phyloP scores from a whole-genome alignment of 768 basidiomycete genomes.

The Basidioascus undulatus region DNA sequence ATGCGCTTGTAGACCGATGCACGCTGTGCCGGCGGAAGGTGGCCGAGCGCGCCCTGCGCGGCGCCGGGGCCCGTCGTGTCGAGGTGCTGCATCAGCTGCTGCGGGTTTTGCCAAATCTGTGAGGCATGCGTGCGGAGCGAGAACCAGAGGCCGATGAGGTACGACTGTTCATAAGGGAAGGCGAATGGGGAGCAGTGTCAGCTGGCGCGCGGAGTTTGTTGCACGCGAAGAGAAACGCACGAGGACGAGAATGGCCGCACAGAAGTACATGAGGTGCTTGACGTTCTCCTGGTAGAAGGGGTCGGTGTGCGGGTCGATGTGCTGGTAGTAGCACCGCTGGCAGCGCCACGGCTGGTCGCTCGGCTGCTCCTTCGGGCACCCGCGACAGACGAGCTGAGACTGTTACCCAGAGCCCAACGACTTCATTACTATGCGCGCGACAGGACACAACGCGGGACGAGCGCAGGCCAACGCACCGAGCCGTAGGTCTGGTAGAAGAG shows the following conservation, averaged over 20 bases:
- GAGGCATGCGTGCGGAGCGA: constrained; percentile 90
- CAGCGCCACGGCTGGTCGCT: constrained; percentile 46
- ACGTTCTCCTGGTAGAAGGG: constrained; percentile 94
- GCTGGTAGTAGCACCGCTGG: constrained; percentile 78
- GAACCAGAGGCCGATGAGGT: constrained; percentile 93
- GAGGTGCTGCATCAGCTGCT: constrained; percentile 36
- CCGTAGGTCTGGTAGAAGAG: constrained; percentile 97
- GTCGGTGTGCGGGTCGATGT: constrained; percentile 75
- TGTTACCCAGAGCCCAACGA: constrained; percentile 14
- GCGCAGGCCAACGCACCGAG: constrained; percentile 49
- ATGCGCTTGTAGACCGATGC: constrained; percentile 16
- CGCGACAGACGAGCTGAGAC: constrained; percentile 71
- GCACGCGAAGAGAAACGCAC: constrained; percentile 34
- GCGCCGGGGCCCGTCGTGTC: background rate
- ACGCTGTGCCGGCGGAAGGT: constrained; percentile 15
- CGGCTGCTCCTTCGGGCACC: constrained; percentile 31
- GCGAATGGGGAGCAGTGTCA: constrained; percentile 1
- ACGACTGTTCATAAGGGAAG: constrained; percentile 44
- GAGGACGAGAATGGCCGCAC: constrained; percentile 66
- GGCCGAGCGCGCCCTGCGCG: background rate
- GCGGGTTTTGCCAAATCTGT: constrained; percentile 98
- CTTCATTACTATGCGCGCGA: constrained; percentile 2
- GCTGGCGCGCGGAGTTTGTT: background rate
- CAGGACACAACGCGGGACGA: constrained; percentile 1
- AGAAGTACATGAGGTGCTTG: constrained; percentile 85